These are phyloP conservation scores for Solanum pinnatisectum DNA, from an alignment of 257 asterid species.

Conservation along the genomic window DNA sequence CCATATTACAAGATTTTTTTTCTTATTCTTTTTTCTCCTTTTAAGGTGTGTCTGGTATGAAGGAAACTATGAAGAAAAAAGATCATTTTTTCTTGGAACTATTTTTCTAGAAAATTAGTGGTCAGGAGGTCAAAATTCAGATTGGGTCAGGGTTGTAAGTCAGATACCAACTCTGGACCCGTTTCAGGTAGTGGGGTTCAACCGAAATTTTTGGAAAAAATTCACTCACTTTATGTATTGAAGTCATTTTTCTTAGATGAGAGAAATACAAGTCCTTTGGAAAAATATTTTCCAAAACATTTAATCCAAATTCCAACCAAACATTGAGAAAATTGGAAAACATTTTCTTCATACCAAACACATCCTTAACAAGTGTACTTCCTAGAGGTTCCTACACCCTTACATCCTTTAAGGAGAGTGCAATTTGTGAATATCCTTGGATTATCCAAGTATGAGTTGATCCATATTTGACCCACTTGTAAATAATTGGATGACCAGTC, in stretches of 20 bases:
- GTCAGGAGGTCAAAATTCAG: neutral
- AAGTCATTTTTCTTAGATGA: neutral
- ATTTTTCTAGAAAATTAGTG: neutral
- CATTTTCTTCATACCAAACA: neutral
- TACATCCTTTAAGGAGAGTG: neutral
- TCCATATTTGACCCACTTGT: neutral
- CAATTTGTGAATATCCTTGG: neutral
- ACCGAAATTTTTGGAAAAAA: no score
- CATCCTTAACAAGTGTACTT: neutral
- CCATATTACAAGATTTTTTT: neutral
- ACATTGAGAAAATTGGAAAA: neutral
- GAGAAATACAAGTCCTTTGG: neutral
- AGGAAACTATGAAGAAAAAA: neutral
- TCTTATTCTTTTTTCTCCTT: neutral
- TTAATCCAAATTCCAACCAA: neutral
- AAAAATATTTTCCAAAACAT: neutral
- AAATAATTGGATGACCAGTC: neutral
- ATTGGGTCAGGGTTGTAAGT: neutral
- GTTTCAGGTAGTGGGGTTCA: neutral
- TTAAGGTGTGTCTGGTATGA: neutral
- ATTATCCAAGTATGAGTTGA: neutral
- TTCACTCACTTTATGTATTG: neutral
- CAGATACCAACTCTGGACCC: neutral
- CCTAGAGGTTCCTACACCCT: neutral
- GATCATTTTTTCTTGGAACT: neutral